These are phyloP conservation scores for Amoebophrya sp. DNA, from an alignment of 169 alveolate species.

Conservation along the genomic window DNA sequence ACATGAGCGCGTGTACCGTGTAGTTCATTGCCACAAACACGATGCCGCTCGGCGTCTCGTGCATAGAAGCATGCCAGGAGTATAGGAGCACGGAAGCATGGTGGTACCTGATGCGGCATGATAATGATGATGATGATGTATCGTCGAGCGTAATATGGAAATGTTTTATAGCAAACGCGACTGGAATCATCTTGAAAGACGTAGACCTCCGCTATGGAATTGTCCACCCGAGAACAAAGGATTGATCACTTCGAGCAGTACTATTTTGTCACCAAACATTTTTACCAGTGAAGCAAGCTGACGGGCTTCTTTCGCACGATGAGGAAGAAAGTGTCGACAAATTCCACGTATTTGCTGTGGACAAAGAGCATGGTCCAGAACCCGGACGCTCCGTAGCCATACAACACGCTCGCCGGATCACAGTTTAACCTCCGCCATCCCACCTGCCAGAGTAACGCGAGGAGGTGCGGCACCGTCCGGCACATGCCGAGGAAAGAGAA, in stretches of 20 bases:
- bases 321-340: slow-evolving; percentile 63
- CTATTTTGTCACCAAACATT: too few relatives aligned
- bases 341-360: slow-evolving; percentile 61
- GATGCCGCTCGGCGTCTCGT: slow-evolving; percentile 63
- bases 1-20: slow-evolving; percentile 67
- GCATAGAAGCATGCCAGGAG: slow-evolving; percentile 67
- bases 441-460: slow-evolving; percentile 33
- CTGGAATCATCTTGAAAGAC: too few relatives aligned
- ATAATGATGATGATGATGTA: too few relatives aligned
- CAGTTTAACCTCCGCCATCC: slow-evolving; percentile 57
- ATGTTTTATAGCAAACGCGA: too few relatives aligned
- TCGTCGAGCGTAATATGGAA: too few relatives aligned
- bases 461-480: slow-evolving; percentile 51
- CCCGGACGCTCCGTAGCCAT: slow-evolving; percentile 61
- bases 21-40: slow-evolving; percentile 60
- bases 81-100: slow-evolving; percentile 67
- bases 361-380: slow-evolving; percentile 59
- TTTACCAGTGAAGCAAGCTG: slow-evolving; percentile 68
- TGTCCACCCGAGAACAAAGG: too few relatives aligned
- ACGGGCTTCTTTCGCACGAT: slow-evolving; percentile 58
- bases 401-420: slow-evolving; percentile 56
- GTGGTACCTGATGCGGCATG: too few relatives aligned
- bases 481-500: slow-evolving; percentile 58
- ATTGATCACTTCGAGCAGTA: too few relatives aligned
- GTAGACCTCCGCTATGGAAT: too few relatives aligned